These are phyloP conservation scores for Albizia julibrissin DNA, from an alignment of 306 rosid genomes.

Conservation along the genomic window DNA sequence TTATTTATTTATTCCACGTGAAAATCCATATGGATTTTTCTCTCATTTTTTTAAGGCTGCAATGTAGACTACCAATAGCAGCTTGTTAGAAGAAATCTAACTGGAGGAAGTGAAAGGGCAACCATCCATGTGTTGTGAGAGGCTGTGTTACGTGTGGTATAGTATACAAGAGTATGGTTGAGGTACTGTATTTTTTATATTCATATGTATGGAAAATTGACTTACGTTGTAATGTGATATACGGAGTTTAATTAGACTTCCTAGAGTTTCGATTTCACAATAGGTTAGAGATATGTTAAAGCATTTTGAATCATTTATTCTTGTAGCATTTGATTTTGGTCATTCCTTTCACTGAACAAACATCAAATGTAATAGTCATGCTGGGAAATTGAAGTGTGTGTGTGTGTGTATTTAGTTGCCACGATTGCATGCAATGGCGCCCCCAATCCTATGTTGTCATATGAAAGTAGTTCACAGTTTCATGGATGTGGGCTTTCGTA, in stretches of 20 bases:
- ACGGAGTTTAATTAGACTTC: slow-evolving; percentile 49
- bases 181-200: slow-evolving; percentile 39
- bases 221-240: slow-evolving; percentile 50
- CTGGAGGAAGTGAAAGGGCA: slow-evolving; percentile 38
- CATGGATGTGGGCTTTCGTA: not conserved
- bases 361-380: slow-evolving; percentile 33
- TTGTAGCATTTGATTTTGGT: slow-evolving; percentile 28
- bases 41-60: slow-evolving; percentile 30
- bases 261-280: slow-evolving; percentile 30
- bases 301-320: slow-evolving; percentile 43
- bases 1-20: slow-evolving; percentile 47
- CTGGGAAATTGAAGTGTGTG: not conserved
- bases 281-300: slow-evolving; percentile 33
- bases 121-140: slow-evolving; percentile 32
- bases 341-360: slow-evolving; percentile 39
- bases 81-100: slow-evolving; percentile 39
- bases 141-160: slow-evolving; percentile 35
- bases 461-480: not conserved
- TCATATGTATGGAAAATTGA: slow-evolving; percentile 19
- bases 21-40: slow-evolving; percentile 28
- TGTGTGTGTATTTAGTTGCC: not conserved
- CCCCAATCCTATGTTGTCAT: not conserved
- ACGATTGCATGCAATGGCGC: not conserved
- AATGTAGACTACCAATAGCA: slow-evolving; percentile 32
- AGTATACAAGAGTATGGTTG: slow-evolving; percentile 29